phyloP scores from a whole-genome alignment of 2,329 filamentous ascomycete species.

The Paraconiothyrium brasiliense region DNA sequence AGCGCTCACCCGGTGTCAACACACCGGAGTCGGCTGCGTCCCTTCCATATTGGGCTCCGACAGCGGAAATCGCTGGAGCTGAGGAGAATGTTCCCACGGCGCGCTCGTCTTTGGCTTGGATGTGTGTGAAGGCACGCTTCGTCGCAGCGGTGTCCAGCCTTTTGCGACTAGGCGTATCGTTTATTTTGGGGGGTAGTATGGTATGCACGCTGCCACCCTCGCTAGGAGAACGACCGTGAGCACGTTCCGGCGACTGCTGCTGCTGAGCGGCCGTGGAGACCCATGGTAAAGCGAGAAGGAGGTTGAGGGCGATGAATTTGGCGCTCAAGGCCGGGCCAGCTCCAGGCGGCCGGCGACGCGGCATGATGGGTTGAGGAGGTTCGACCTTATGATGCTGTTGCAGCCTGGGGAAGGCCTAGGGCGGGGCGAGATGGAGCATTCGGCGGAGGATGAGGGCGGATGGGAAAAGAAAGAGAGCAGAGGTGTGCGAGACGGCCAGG shows the following conservation, averaged over 20 bases:
- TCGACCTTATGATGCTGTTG: constrained; percentile 31
- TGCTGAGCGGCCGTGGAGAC: constrained; percentile 52
- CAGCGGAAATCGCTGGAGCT: constrained; percentile 90
- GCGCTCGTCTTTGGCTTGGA: constrained; percentile 75
- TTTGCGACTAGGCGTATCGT: constrained; percentile 28
- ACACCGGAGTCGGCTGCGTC: constrained; percentile 53
- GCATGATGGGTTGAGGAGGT: constrained; percentile 38
- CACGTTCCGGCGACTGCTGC: constrained; percentile 49
- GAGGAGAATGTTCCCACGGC: constrained; percentile 84
- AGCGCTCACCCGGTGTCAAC: constrained; percentile 83
- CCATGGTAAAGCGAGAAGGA: constrained; percentile 47
- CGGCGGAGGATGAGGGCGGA: constrained; percentile 26
- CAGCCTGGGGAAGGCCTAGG: constrained; percentile 42
- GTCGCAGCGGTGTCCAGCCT: constrained; percentile 31
- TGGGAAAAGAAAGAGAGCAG: constrained; percentile 19
- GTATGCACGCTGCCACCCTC: constrained; percentile 40
- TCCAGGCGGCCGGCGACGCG: constrained; percentile 52
- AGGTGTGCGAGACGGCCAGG: constrained; percentile 20
- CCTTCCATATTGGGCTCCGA: constrained; percentile 87
- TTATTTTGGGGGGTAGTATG: constrained; percentile 29
- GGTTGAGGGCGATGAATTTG: constrained; percentile 44
- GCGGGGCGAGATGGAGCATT: constrained; percentile 45
- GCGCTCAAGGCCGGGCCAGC: constrained; percentile 48
- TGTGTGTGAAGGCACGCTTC: constrained; percentile 37
- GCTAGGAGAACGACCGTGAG: constrained; percentile 35